Evolutionary conservation across 768 basidiomycete species (phyloP), one percentile per base, ranked within the genome.

Genomic region (Neoboletus subvelutipes): DNA sequence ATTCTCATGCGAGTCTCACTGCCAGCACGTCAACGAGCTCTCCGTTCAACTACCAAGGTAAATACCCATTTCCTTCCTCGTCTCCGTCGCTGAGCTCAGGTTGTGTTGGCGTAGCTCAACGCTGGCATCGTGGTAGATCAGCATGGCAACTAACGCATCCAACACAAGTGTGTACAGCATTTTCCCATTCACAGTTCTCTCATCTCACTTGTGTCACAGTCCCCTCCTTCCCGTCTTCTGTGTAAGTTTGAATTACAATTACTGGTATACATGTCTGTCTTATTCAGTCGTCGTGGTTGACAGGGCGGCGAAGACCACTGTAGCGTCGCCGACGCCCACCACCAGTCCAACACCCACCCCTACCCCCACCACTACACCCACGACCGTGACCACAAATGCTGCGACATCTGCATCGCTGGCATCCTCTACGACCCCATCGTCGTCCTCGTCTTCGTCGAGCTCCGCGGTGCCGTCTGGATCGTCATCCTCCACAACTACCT

Each of bases 1-100:
- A 58, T 68, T 71, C 58, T 62, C 63, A 53, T 64, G 50, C 29
- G n/a, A 24, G 51, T 37, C 22, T 11, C 41, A 18, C 50, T 47
- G 51, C 50, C 61, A 20, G 55, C 40, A 41, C 17, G 18, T 58
- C 40, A n/a, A 63, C 56, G 45, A 54, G 36, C 48, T 12, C 24
- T 12, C 57, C 49, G 36, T 53, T 49, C n/a, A 33, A 56, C 42
- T 37, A 26, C 34, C 43, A 49, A 48, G 55, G 67, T 52, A 56
- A 39, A 0, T 13, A 1, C 12, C 31, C 7, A 0, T 13, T 12
- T 1, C 12, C 15, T 13, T n/a, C 47, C 41, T 36, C 33, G 8
- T 47, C 17, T n/a, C 9, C n/a, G 24, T 42, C 40, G 17, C 20
- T 26, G 29, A 50, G 17, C 26, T 33, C 39, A 33, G 11, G 3